These are phyloP conservation scores for Cicer judaicum DNA, from an alignment of 306 rosid species.

Conservation along the genomic window DNA sequence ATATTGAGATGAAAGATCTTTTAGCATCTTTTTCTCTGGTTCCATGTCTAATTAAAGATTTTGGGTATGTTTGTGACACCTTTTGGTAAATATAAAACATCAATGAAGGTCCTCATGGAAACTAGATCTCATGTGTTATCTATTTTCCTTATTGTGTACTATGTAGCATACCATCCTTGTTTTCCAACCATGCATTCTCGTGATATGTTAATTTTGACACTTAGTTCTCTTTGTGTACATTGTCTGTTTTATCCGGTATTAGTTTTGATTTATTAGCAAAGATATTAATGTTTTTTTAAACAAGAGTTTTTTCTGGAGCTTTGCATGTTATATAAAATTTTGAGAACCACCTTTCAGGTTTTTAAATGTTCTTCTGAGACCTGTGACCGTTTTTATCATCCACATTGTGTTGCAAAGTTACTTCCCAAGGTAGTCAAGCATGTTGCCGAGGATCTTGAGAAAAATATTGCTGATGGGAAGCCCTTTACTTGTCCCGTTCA, in stretches of 20 bases:
- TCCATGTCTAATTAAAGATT: neutral
- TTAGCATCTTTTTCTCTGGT: slow-evolving; percentile 1
- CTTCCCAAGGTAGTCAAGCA: slow-evolving; percentile 53
- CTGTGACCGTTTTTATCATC: slow-evolving; percentile 87
- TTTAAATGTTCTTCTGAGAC: slow-evolving; percentile 70
- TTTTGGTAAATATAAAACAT: slow-evolving; percentile 6
- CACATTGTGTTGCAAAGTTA: slow-evolving; percentile 71
- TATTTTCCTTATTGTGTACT: neutral
- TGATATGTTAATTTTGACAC: slow-evolving; percentile 12
- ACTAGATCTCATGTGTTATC: neutral
- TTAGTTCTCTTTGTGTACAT: slow-evolving; percentile 31
- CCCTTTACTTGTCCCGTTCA: slow-evolving; percentile 81
- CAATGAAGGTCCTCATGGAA: neutral
- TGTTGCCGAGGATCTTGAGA: slow-evolving; percentile 61
- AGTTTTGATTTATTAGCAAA: slow-evolving; percentile 5
- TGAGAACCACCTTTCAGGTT: slow-evolving; percentile 61
- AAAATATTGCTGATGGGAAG: slow-evolving; percentile 61
- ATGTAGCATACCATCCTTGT: neutral
- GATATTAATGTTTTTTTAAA: slow-evolving; percentile 16
- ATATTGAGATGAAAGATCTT: slow-evolving; percentile 8
- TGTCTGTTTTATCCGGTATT: slow-evolving; percentile 1
- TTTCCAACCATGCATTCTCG: neutral
- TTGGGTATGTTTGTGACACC: neutral
- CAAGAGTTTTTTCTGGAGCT: slow-evolving; percentile 3
- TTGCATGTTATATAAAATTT: slow-evolving; percentile 33